These are phyloP conservation scores for Rhododendron molle DNA, from an alignment of 148 eudicot species.

Conservation along the genomic window DNA sequence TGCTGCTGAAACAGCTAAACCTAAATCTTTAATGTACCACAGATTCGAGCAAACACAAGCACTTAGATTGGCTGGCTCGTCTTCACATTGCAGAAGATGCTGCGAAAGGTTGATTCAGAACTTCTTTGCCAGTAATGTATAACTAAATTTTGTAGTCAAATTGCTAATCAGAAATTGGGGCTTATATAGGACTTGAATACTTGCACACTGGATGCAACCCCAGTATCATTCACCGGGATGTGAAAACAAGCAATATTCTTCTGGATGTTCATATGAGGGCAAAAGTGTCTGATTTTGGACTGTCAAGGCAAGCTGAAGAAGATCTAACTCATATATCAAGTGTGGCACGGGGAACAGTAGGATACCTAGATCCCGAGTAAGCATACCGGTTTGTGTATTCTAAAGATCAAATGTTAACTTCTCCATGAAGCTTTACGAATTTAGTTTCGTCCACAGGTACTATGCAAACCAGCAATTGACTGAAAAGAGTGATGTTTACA, in stretches of 20 bases:
- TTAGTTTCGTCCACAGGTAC: constrained; percentile 46
- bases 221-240: constrained; percentile 89
- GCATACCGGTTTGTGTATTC: constrained; percentile 12
- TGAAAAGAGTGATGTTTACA: constrained; percentile 85
- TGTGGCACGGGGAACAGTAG: constrained; percentile 87
- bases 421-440: constrained; percentile 2
- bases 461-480: constrained; percentile 84
- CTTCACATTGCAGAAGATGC: constrained; percentile 92
- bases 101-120: constrained; percentile 66
- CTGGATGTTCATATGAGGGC: constrained; percentile 96
- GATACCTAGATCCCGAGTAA: constrained; percentile 97
- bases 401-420: background rate
- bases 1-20: background rate
- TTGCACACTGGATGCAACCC: constrained; percentile 98
- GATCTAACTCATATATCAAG: constrained; percentile 87
- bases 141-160: background rate
- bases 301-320: constrained; percentile 85
- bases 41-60: constrained; percentile 56
- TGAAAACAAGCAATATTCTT: constrained; percentile 95
- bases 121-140: constrained; percentile 6
- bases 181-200: constrained; percentile 76
- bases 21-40: constrained; percentile 18
- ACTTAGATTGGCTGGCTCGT: constrained; percentile 85
- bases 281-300: constrained; percentile 92
- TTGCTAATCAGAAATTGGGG: background rate